Conservation (phyloP, 106 monocot species). For the Acanthochlamys bracteata region DNA sequence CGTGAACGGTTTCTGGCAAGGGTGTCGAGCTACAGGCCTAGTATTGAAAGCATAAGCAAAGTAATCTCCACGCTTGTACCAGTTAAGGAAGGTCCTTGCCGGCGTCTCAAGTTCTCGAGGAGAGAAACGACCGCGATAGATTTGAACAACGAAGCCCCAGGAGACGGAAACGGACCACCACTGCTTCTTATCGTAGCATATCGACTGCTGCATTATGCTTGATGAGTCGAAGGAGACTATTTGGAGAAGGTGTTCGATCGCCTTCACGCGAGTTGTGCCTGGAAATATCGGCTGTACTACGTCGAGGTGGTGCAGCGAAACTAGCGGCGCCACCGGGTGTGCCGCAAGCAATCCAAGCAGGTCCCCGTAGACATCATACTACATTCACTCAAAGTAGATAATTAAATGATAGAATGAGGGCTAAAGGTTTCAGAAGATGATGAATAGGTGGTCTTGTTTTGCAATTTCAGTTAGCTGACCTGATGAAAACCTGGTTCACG, state of each 20-base stretch:
- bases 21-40: background rate
- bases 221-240: conserved; percentile 2
- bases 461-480: background rate
- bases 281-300: conserved; percentile 4
- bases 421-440: no score
- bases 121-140: background rate
- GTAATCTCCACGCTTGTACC: conserved; percentile 1
- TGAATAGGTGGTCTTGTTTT: no score
- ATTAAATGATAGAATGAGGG: no score
- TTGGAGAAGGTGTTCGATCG: background rate
- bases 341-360: conserved; percentile 7
- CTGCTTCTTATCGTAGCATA: conserved; percentile 5
- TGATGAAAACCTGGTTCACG: conserved; percentile 13
- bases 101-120: conserved; percentile 9
- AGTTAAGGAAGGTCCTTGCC: conserved; percentile 5
- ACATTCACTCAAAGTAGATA: no score
- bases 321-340: conserved; percentile 5
- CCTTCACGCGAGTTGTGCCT: background rate
- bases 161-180: conserved; percentile 9
- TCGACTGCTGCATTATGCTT: conserved; percentile 8
- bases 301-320: conserved; percentile 12
- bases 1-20: conserved; percentile 7
- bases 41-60: conserved; percentile 4
- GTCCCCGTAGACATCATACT: conserved; percentile 7
- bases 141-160: conserved; percentile 7